Evolutionary conservation across 2,329 filamentous ascomycete species (phyloP), one percentile per base, ranked within the genome.

Genomic region (Verticillium tricorpus): DNA sequence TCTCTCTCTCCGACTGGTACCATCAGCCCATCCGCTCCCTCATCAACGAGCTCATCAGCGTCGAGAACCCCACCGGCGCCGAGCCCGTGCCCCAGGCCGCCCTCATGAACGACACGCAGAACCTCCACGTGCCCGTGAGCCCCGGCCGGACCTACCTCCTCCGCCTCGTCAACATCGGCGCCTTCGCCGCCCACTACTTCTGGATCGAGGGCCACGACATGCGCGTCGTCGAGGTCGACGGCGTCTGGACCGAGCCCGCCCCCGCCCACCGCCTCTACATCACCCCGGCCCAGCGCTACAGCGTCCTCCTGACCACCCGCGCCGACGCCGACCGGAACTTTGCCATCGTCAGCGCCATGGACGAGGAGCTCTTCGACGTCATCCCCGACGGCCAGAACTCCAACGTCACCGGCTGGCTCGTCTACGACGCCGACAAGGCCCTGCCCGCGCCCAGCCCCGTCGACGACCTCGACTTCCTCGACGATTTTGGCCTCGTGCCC

Each of bases 1-100:
- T 87, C n/a, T 85, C 82, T 0, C 66, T 87, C 37, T 83, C 82
- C 1, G 85, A 87, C 66, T 87, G 85, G 85, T 87, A 87, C 67
- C 84, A 87, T 62, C 74, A 81, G 25, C 75, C 85, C 67, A 84
- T 85, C 76, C 74, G 77, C 0, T 69, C 70, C 2, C 73, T 86
- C 3, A 73, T 83, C 56, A 69, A 74, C 2, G 62, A 74, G 34
- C 85, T 85, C 64, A 71, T 83, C 55, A 80, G 74, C 58, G 66
- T 76, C 50, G 70, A 76, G 61, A 82, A 82, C 58, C 78, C 77
- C 6, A 77, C 76, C n/a, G 85, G 84, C 11, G 75, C 77, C 3
- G 82, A 87, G 65, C 84, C 85, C 9, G 74, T 85, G 1, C 84
- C 85, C 0, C 69, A 85, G 60, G 75, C 81, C 3, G 79, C 80